phyloP scores from a whole-genome alignment of 2,329 filamentous ascomycete species.

The Cryphonectria radicalis region DNA sequence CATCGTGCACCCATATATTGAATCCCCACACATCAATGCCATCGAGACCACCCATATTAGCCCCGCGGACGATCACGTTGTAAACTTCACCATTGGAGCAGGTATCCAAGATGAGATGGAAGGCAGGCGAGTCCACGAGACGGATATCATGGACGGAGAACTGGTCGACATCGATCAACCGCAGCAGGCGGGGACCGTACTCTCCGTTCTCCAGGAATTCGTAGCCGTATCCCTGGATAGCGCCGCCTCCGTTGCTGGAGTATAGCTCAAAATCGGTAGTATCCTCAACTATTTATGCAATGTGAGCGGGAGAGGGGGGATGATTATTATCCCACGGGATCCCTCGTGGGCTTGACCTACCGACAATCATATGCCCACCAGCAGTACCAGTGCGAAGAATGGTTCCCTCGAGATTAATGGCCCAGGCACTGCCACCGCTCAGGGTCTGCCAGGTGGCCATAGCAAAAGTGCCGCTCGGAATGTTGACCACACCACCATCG shows the following conservation, averaged over 20 bases:
- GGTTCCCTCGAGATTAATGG: slow-evolving; percentile 47
- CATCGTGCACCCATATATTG: slow-evolving; percentile 61
- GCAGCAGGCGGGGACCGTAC: slow-evolving; percentile 49
- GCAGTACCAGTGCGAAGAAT: slow-evolving; percentile 31
- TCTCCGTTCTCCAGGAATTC: slow-evolving; percentile 42
- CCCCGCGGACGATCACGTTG: slow-evolving; percentile 54
- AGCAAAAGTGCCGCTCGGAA: slow-evolving; percentile 31
- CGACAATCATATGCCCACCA: slow-evolving; percentile 32
- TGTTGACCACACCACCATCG: slow-evolving; percentile 44
- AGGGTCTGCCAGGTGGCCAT: slow-evolving; percentile 29
- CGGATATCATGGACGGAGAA: slow-evolving; percentile 53
- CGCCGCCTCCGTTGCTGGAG: slow-evolving; percentile 46
- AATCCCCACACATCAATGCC: slow-evolving; percentile 58
- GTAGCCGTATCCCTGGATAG: slow-evolving; percentile 54
- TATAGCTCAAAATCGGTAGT: slow-evolving; percentile 52
- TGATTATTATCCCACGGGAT: neutral
- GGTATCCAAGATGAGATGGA: slow-evolving; percentile 52
- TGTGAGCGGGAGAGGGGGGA: neutral
- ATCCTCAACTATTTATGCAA: slow-evolving; percentile 16
- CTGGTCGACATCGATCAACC: slow-evolving; percentile 47
- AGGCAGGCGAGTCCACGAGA: slow-evolving; percentile 49
- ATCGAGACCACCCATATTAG: slow-evolving; percentile 53
- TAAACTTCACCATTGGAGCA: slow-evolving; percentile 53
- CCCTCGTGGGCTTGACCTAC: neutral
- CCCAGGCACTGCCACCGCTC: slow-evolving; percentile 25